A percentile compares a stretch with the other conserved stretches of the same genome.
phyloP scores from a whole-genome alignment of 2,329 filamentous ascomycete genomes.

The Exophiala bonariae region DNA sequence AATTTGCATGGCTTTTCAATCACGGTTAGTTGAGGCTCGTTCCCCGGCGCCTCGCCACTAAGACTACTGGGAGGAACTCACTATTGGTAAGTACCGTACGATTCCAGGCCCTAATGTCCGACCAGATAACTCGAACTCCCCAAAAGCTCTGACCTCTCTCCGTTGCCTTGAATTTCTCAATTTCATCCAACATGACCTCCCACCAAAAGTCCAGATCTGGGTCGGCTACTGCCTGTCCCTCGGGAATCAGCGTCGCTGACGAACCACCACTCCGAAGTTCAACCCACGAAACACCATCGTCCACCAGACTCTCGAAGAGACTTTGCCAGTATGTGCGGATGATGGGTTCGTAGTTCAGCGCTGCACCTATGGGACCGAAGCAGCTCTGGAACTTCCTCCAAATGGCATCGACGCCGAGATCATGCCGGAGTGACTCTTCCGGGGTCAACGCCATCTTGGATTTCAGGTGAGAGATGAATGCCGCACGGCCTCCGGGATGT shows the following conservation, averaged over 20 bases:
- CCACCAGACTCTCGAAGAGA: background rate
- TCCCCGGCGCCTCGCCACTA: too few species aligned
- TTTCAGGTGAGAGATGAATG: background rate
- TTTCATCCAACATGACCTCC: background rate
- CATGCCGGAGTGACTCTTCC: background rate
- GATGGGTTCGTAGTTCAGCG: slow-evolving; percentile 1
- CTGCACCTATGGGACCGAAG: background rate
- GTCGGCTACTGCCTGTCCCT: slow-evolving; percentile 1
- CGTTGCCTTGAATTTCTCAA: background rate
- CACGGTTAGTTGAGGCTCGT: too few species aligned
- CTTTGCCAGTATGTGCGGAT: slow-evolving; percentile 1
- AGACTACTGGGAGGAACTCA: too few species aligned
- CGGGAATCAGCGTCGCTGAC: background rate
- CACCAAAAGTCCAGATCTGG: slow-evolving; percentile 3
- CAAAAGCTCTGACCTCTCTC: slow-evolving; percentile 1
- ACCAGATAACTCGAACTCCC: slow-evolving; percentile 1
- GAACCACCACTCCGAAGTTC: background rate
- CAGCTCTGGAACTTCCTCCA: background rate
- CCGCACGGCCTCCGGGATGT: background rate
- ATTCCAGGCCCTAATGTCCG: background rate
- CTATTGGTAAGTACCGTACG: background rate
- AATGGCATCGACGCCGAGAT: slow-evolving; percentile 2
- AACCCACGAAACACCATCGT: background rate
- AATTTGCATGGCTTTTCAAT: background rate
- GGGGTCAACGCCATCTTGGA: background rate